A percentile compares a stretch with the other conserved stretches of the same genome.
Conservation (phyloP, 75 land plant species). For the Ceratopteris richardii region DNA sequence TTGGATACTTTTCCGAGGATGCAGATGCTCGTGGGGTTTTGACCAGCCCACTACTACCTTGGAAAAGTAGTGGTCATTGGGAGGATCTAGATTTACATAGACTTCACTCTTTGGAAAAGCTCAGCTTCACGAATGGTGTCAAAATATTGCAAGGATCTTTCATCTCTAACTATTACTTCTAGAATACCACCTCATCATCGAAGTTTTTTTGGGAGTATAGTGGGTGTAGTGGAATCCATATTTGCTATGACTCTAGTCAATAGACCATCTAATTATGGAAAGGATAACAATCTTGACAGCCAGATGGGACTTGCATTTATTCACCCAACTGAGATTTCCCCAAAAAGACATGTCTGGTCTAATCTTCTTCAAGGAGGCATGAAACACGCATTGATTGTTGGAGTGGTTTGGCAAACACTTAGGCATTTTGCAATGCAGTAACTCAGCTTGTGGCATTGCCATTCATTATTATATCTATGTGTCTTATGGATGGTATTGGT, state of each 20-base stretch:
- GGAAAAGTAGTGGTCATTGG: constrained; percentile 31
- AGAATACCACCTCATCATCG: constrained; percentile 25
- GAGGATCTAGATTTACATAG: neutral
- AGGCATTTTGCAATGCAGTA: constrained; percentile 74
- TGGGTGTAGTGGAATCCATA: constrained; percentile 35
- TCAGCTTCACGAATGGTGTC: constrained; percentile 36
- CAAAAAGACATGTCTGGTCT: constrained; percentile 47
- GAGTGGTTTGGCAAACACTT: constrained; percentile 64
- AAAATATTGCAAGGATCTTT: too few relatives aligned
- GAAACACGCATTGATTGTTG: constrained; percentile 70
- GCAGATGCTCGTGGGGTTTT: constrained; percentile 50
- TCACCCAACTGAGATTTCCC: constrained; percentile 56
- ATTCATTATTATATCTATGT: constrained; percentile 72
- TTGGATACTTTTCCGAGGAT: constrained; percentile 38
- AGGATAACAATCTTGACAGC: constrained; percentile 47
- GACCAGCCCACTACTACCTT: constrained; percentile 56
- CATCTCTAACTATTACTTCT: neutral
- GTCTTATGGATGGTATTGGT: constrained; percentile 80
- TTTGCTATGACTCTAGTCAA: constrained; percentile 84
- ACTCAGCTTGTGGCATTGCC: constrained; percentile 79
- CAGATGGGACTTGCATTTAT: constrained; percentile 58
- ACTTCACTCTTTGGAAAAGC: constrained; percentile 12
- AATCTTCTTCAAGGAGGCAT: constrained; percentile 77
- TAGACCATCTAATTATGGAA: constrained; percentile 50
- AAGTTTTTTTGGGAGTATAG: constrained; percentile 20